phyloP scores from a whole-genome alignment of 169 alveolate species.

The Pseudocohnilembus persalinus region DNA sequence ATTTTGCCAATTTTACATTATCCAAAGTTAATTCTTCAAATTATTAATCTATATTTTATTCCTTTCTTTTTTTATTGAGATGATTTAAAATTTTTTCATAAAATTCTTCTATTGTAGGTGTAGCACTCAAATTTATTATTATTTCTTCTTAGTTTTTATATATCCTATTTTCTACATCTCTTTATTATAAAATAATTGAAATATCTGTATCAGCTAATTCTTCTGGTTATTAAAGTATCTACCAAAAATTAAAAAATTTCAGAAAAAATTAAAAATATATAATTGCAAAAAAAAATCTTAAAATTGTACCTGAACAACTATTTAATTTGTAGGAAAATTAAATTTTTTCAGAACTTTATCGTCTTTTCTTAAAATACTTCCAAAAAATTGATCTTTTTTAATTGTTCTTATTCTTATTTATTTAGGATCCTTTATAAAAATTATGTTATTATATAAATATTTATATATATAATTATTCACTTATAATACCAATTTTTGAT shows the following conservation, averaged over 20 bases:
- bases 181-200: too few species aligned
- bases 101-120: neutral
- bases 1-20: neutral
- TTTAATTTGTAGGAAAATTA: neutral
- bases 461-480: too few species aligned
- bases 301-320: neutral
- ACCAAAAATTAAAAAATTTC: too few species aligned
- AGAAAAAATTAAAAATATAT: too few species aligned
- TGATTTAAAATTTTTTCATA: neutral
- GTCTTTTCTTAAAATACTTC: neutral
- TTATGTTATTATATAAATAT: too few species aligned
- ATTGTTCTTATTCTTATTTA: neutral
- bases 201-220: neutral
- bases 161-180: neutral
- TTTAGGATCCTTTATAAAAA: neutral
- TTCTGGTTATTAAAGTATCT: neutral
- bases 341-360: neutral
- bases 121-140: neutral
- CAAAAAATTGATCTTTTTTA: neutral
- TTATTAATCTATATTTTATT: neutral
- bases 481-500: neutral
- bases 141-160: neutral
- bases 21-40: neutral
- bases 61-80: neutral
- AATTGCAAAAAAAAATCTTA: too few species aligned